Percentiles rank a stretch among this genome's conserved stretches.
phyloP scores from a whole-genome alignment of 768 basidiomycete genomes.

The Tricholoma saponaceum region DNA sequence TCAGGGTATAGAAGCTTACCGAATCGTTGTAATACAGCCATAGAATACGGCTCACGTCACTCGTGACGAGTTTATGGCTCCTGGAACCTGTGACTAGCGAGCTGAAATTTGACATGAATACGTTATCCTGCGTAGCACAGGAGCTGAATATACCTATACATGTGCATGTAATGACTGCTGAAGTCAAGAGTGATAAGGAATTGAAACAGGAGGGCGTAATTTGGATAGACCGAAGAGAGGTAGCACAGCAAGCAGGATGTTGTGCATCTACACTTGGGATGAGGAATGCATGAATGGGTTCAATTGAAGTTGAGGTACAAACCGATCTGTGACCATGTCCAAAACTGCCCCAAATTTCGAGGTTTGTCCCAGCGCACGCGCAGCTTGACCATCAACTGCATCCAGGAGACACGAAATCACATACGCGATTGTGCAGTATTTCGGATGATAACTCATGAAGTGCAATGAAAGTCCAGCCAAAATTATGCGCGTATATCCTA shows the following conservation, averaged over 20 bases:
- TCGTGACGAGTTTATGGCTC: slow-evolving; percentile 90
- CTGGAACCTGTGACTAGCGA: slow-evolving; percentile 91
- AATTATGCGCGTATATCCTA: slow-evolving; percentile 89
- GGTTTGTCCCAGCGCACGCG: slow-evolving; percentile 82
- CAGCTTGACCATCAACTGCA: slow-evolving; percentile 92
- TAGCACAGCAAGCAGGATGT: slow-evolving; percentile 94
- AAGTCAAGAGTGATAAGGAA: slow-evolving; percentile 97
- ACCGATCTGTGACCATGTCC: slow-evolving; percentile 99
- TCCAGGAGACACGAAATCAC: slow-evolving; percentile 89
- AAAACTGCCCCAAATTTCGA: slow-evolving; percentile 97
- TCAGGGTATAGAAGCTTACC: slow-evolving; percentile 41
- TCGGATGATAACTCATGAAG: slow-evolving; percentile 95
- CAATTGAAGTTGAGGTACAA: slow-evolving; percentile 21
- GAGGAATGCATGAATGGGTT: neutral
- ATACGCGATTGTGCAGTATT: slow-evolving; percentile 87
- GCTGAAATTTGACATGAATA: slow-evolving; percentile 37
- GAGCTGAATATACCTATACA: slow-evolving; percentile 76
- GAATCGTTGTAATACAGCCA: slow-evolving; percentile 93
- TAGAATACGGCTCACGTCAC: slow-evolving; percentile 88
- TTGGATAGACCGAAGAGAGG: slow-evolving; percentile 85
- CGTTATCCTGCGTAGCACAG: slow-evolving; percentile 2
- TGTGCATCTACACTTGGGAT: slow-evolving; percentile 65
- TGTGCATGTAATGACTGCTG: slow-evolving; percentile 98
- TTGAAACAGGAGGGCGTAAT: slow-evolving; percentile 84
- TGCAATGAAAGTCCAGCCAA: slow-evolving; percentile 85